These are phyloP conservation scores for Paralagenidium karlingii DNA, from an alignment of 352 stramenopile genomes.

Conservation along the genomic window DNA sequence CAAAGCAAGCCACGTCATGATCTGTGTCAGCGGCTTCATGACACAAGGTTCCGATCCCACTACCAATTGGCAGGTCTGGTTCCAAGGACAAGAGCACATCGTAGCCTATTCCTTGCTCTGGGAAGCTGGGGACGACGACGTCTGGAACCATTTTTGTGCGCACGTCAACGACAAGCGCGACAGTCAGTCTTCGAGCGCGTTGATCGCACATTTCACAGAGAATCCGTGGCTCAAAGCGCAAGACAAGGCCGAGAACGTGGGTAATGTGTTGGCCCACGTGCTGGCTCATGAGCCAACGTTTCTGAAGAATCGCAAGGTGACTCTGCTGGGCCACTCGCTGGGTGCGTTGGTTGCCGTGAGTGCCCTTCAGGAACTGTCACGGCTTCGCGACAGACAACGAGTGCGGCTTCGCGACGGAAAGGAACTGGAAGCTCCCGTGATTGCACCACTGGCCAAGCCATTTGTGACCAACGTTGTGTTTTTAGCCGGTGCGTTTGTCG, in stretches of 20 bases:
- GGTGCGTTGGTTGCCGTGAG: conserved; percentile 66
- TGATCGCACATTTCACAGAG: conserved; percentile 61
- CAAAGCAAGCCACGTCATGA: conserved; percentile 37
- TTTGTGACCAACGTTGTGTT: conserved; percentile 40
- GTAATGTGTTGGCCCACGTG: conserved; percentile 52
- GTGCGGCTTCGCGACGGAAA: conserved; percentile 2
- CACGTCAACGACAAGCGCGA: conserved; percentile 31
- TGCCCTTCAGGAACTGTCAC: conserved; percentile 47
- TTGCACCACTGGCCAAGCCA: conserved; percentile 6
- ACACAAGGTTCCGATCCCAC: conserved; percentile 54
- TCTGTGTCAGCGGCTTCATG: conserved; percentile 84
- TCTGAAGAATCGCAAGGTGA: conserved; percentile 35
- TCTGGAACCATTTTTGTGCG: conserved; percentile 71
- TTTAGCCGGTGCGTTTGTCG: conserved; percentile 61
- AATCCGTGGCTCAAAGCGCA: conserved; percentile 81
- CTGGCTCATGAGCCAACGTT: conserved; percentile 36
- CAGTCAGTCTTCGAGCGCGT: conserved; percentile 9
- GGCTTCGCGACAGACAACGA: conserved; percentile 18
- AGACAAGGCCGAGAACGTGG: conserved; percentile 66
- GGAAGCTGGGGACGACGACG: conserved; percentile 56
- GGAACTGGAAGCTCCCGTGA: not conserved
- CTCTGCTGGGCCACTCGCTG: conserved; percentile 66
- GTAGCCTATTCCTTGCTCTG: conserved; percentile 63
- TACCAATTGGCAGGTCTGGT: conserved; percentile 48
- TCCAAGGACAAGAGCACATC: conserved; percentile 5